Base-by-base conservation (phyloP, 371 early-diverging fungal genomes). In the Mycotypha africana region DNA sequence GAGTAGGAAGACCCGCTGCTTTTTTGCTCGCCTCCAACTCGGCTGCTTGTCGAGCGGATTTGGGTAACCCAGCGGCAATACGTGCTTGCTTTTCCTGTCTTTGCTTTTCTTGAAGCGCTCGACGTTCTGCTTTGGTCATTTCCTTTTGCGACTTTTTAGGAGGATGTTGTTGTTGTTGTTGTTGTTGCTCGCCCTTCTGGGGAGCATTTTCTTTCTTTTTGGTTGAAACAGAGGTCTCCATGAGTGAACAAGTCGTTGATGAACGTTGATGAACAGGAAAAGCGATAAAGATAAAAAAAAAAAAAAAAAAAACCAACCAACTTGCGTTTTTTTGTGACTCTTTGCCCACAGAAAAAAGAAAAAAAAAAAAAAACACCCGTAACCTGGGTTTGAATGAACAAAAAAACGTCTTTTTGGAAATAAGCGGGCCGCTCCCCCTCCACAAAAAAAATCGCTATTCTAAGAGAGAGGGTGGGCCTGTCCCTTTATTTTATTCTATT, bases 61-160 rank as follows among this genome's bases (percentile, higher is more conserved):
- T 70, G 39, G 48, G 72, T 46, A 45, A 61, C 14, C 75, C 79
- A 34, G 74, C 70, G 15, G 76, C 75, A 9, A 65, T 30, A 17
- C 76, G 73, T n/a, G 70, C 74, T 35, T 73, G 74, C 66, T 91
- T 79, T 58, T 82, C 89, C 7, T 81, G 81, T 21, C 86, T 74
- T 60, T 91, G 88, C 42, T 76, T 73, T 50, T 91, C 91, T 65
- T 88, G 76, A 35, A 86, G 53, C 8, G 82, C 95, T 24, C 93
- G 81, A 44, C 93, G 80, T 71, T 95, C 93, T 14, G 91, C 91
- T 56, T 92, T 95, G 24, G 92, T 88, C 91, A 91, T 85, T 4
- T 84, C 76, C 58, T 88, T 88, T 51, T 62, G 63, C 16, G 75
- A 60, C 49, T 80, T 84, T 37, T 67, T 64, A 11, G 49, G 51